Base-by-base conservation (phyloP, 495 filamentous ascomycete genomes). In the Penicillium turbatum region DNA sequence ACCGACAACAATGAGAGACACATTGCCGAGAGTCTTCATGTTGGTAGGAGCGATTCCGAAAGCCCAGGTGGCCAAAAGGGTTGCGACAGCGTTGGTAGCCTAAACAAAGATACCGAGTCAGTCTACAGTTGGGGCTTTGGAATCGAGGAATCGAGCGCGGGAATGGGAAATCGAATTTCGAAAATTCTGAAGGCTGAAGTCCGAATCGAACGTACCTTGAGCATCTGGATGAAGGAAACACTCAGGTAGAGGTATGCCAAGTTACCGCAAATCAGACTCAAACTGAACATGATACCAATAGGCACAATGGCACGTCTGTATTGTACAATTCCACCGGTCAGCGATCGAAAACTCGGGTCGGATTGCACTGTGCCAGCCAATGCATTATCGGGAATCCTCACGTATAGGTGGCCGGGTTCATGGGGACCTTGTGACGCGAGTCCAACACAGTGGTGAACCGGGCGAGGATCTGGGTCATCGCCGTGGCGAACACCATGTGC, bases 221-320 rank as follows among this genome's bases (percentile, higher is more conserved):
- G 79, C 90, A 95, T 95, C 79, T 95, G 90, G 64, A 95, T 95
- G 72, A 95, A 95, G 36, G 89, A 82, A 50, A 95, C 89, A 64
- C 84, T 87, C 56, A 95, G 83, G 71, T 92, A 92, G 52, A 95
- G 79, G 68, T 95, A 95, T 53, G 90, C 86, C 64, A 90, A 73
- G 72, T 95, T 95, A 58, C 89, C 86, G 74, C 87, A 95, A 63
- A 95, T 93, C 75, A 95, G 80, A 71, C 86, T 89, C 74, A 93
- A 78, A 67, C 84, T 88, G 81, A 93, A 95, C 76, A 90, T 90
- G 66, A 91, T 65, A 49, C 89, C 90, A 65, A 95, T 95, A 34
- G 90, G 90, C 17, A 95, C 82, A 67, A 95, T 92, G 38, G 88
- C 88, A 56, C 87, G 81, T 27, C 69, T 72, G 32, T 40, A 55